Evolutionary conservation across 164 flowering plant species (phyloP).

Genomic region (Vitis rupestris): DNA sequence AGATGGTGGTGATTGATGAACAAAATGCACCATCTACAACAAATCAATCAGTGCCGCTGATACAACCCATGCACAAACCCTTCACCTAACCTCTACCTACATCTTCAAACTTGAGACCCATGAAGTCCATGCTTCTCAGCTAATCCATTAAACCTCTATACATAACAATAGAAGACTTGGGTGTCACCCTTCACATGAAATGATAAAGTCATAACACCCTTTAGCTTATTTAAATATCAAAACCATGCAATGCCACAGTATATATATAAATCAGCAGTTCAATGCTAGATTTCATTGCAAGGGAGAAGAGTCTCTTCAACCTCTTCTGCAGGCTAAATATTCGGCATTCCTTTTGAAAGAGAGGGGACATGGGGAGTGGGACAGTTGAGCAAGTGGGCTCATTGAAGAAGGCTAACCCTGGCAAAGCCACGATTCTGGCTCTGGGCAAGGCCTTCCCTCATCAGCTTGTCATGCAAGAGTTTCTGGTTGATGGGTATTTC

Average conservation of each 20-base stretch:
- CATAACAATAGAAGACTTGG: not conserved
- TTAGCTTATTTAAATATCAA: not conserved
- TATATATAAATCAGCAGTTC: conserved; percentile 12
- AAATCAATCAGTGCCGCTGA: not conserved
- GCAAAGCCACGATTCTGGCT: conserved; percentile 78
- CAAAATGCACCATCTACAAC: not conserved
- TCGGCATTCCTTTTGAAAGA: not conserved
- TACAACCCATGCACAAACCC: not conserved
- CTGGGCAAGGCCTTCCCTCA: conserved; percentile 96
- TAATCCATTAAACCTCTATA: not conserved
- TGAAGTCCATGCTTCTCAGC: conserved; percentile 33
- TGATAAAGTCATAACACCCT: not conserved
- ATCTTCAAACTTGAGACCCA: conserved; percentile 10
- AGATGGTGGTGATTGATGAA: no score
- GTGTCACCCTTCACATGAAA: conserved; percentile 1
- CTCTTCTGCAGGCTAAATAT: not conserved
- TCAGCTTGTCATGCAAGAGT: conserved; percentile 94
- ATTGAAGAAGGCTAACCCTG: conserved; percentile 41
- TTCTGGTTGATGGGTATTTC: conserved; percentile 92
- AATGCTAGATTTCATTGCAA: conserved; percentile 3
- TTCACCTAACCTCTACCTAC: conserved; percentile 21
- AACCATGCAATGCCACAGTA: not conserved
- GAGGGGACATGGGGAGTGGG: conserved; percentile 31
- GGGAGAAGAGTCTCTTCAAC: not conserved
- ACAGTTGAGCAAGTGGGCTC: conserved; percentile 13